Base-by-base conservation (phyloP, 805 yeast species). In the Starmerella lactis-condensi region DNA sequence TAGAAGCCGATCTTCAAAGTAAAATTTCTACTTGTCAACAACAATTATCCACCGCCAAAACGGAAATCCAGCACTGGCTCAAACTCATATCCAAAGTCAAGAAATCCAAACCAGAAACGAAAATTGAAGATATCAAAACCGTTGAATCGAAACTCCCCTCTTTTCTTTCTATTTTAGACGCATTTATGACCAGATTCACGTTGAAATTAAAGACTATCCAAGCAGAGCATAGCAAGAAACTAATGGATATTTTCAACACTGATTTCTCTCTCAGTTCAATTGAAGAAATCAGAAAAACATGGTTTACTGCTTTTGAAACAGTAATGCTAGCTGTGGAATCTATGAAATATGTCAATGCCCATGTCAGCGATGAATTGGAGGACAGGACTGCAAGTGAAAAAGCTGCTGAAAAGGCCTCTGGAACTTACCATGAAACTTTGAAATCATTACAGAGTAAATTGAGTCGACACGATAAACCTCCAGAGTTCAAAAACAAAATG, bases 281-380 rank as follows among this genome's bases (percentile, higher is more conserved):
- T 20, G 20, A 29, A 9, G 29, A 28, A 6, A 30, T 30, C 16
- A 17, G 20, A 17, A 21, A 26, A 6, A 17, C 21, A 17, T 42
- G 46, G 46, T 28, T 28, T 11, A 17, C 32, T 4, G 30, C 36
- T 17, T 42, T 38, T 28, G 29, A 33, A 22, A 29, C 31, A 19
- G 44, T 40, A 25, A 39, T 38, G 43, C 43, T 39, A 4, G 46
- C 46, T 17, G 38, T 41, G 5, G 46, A 42, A 36, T 40, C 42
- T 27, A 24, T 42, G 32, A 41, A 36, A 30, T 22, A 27, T 11
- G 35, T 39, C 12, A 11, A 14, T 5, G 37, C 39, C 10, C 42
- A 29, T 5, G 28, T 26, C 29, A 9, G 21, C 21, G n/a, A n/a
- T n/a, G n/a, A n/a, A n/a, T n/a, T n/a, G n/a, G 29, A 26, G 29